Conservation (phyloP, 2,329 filamentous ascomycete genomes). For the Chaetomiaceae sp. region DNA sequence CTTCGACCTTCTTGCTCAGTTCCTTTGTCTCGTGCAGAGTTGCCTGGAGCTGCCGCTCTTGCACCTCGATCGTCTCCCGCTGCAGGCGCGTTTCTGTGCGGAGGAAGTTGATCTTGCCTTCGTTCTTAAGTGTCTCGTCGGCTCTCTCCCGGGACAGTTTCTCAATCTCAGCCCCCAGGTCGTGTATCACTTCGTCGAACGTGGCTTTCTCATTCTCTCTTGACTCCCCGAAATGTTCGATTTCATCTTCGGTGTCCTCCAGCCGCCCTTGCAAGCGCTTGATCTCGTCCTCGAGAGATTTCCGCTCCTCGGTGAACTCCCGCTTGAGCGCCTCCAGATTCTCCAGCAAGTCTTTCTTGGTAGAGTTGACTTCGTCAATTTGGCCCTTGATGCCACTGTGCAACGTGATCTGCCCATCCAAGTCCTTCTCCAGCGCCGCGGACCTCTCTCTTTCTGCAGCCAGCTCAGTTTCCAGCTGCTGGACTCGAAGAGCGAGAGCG, state of each 20-base stretch:
- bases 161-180: slow-evolving; percentile 66
- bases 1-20: slow-evolving; percentile 44
- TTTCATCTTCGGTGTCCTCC: slow-evolving; percentile 87
- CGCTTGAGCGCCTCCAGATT: slow-evolving; percentile 90
- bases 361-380: slow-evolving; percentile 81
- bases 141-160: slow-evolving; percentile 51
- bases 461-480: slow-evolving; percentile 72
- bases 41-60: slow-evolving; percentile 51
- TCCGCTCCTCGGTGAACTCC: slow-evolving; percentile 81
- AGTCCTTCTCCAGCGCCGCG: slow-evolving; percentile 62
- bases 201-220: slow-evolving; percentile 73
- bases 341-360: slow-evolving; percentile 86
- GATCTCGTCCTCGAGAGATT: slow-evolving; percentile 74
- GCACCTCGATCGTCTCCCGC: slow-evolving; percentile 51
- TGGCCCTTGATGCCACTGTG: slow-evolving; percentile 59
- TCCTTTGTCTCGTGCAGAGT: slow-evolving; percentile 49
- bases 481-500: slow-evolving; percentile 39
- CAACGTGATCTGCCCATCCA: slow-evolving; percentile 49
- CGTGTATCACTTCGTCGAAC: slow-evolving; percentile 61
- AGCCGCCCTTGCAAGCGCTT: slow-evolving; percentile 67
- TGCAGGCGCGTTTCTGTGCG: slow-evolving; percentile 55
- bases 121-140: slow-evolving; percentile 51
- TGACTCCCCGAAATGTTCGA: slow-evolving; percentile 77
- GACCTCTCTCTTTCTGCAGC: slow-evolving; percentile 64
- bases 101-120: slow-evolving; percentile 58